Conservation (phyloP, 495 filamentous ascomycete genomes). For the Aspergillus nanangensis region DNA sequence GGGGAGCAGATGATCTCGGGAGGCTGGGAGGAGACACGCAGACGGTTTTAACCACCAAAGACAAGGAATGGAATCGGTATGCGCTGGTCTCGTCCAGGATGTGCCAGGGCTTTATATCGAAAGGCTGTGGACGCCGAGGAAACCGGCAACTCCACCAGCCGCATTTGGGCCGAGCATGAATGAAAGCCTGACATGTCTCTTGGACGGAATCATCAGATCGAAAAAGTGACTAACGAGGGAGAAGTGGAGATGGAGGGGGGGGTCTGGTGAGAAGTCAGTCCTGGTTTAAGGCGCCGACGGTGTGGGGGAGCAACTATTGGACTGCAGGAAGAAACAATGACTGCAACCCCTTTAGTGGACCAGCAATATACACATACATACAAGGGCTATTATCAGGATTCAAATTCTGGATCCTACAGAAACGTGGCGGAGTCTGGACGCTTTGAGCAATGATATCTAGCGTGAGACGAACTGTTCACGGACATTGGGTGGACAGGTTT, state of each 20-base stretch:
- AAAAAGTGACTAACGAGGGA: too few relatives aligned
- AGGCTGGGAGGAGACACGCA: constrained; percentile 6
- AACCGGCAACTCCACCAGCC: neutral
- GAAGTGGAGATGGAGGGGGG: too few relatives aligned
- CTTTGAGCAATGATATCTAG: constrained; percentile 2
- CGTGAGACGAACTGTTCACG: too few relatives aligned
- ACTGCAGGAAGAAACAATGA: too few relatives aligned
- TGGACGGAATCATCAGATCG: constrained; percentile 7
- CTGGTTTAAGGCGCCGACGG: too few relatives aligned
- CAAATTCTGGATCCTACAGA: too few relatives aligned
- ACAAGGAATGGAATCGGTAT: neutral
- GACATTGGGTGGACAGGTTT: too few relatives aligned
- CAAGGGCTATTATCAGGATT: too few relatives aligned
- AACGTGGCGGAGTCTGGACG: constrained; percentile 5
- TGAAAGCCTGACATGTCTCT: neutral
- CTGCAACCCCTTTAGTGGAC: too few relatives aligned
- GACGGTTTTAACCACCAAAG: neutral
- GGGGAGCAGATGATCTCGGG: neutral
- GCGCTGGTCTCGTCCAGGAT: neutral
- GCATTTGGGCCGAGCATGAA: constrained; percentile 2
- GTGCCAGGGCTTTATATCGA: constrained; percentile 4
- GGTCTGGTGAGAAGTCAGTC: too few relatives aligned
- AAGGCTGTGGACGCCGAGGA: neutral
- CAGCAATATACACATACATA: too few relatives aligned
- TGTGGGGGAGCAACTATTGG: constrained; percentile 8